Conservation (phyloP, 352 stramenopile genomes). For the Hyaloperonospora arabidopsidis region DNA sequence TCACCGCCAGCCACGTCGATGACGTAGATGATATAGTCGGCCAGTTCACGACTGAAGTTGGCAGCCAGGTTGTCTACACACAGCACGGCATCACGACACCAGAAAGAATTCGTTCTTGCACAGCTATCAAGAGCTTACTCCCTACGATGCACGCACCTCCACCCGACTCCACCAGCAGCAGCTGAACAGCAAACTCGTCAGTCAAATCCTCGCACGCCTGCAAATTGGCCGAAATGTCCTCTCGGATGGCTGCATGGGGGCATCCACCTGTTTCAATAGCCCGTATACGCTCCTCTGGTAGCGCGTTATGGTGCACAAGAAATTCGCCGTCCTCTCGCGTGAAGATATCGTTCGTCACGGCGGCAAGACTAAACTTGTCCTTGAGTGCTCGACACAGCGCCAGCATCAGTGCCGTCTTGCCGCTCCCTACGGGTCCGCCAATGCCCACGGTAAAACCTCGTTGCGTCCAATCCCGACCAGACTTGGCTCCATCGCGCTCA, state of each 20-base stretch:
- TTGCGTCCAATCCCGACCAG: constrained; percentile 64
- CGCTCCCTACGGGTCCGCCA: constrained; percentile 91
- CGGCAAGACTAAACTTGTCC: constrained; percentile 69
- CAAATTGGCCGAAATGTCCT: constrained; percentile 97
- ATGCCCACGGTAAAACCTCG: constrained; percentile 94
- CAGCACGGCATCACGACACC: neutral
- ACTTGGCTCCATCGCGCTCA: constrained; percentile 46
- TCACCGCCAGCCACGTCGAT: constrained; percentile 97
- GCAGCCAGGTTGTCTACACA: constrained; percentile 92
- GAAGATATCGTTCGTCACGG: constrained; percentile 99
- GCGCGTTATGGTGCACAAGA: constrained; percentile 88
- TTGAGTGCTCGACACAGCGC: constrained; percentile 86
- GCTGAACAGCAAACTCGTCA: constrained; percentile 69
- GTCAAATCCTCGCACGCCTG: constrained; percentile 94
- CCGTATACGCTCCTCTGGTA: constrained; percentile 87
- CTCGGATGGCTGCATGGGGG: constrained; percentile 94
- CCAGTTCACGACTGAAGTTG: constrained; percentile 95
- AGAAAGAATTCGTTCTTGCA: neutral
- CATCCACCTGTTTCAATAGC: constrained; percentile 97
- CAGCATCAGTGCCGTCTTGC: constrained; percentile 94
- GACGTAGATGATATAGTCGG: constrained; percentile 98
- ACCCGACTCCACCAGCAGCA: constrained; percentile 87
- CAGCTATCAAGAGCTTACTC: neutral
- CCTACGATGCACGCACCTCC: constrained; percentile 39
- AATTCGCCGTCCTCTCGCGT: constrained; percentile 98